phyloP scores from a whole-genome alignment of 179 eudicot species.

The Patellifolia procumbens region DNA sequence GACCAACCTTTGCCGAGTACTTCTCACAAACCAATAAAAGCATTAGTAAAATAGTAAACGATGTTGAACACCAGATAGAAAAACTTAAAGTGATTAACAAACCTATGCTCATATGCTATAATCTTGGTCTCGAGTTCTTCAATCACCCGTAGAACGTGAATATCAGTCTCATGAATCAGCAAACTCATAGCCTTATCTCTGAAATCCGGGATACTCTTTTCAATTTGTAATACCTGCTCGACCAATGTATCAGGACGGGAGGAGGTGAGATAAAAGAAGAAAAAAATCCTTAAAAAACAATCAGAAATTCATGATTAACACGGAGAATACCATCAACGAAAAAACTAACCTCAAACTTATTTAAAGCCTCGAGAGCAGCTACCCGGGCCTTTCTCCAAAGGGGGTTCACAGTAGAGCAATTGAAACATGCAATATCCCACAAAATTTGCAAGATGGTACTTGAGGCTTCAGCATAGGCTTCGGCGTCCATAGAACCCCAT shows the following conservation, averaged over 20 bases:
- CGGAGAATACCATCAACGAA: neutral
- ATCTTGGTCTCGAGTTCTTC: constrained; percentile 67
- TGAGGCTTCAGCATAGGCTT: constrained; percentile 74
- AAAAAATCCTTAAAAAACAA: constrained; percentile 4
- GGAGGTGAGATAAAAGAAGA: neutral
- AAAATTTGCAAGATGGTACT: constrained; percentile 54
- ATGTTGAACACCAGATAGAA: neutral
- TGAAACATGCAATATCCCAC: constrained; percentile 71
- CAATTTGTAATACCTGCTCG: constrained; percentile 56
- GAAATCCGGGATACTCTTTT: constrained; percentile 62
- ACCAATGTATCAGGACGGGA: constrained; percentile 1
- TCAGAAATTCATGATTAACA: neutral
- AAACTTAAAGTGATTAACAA: constrained; percentile 10
- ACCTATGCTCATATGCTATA: constrained; percentile 80
- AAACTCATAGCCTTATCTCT: constrained; percentile 48
- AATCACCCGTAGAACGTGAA: constrained; percentile 54
- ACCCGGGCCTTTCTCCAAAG: constrained; percentile 69
- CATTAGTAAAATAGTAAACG: constrained; percentile 20
- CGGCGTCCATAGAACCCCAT: constrained; percentile 95
- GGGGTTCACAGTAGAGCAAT: constrained; percentile 29
- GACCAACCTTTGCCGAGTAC: constrained; percentile 71
- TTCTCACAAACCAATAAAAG: constrained; percentile 31
- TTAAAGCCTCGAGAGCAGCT: constrained; percentile 68
- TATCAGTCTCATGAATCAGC: constrained; percentile 59
- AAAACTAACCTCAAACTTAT: constrained; percentile 61